Percentiles rank a stretch among this genome's conserved stretches.
Conservation (phyloP, 352 stramenopile genomes). For the Elongisporangium undulatum region DNA sequence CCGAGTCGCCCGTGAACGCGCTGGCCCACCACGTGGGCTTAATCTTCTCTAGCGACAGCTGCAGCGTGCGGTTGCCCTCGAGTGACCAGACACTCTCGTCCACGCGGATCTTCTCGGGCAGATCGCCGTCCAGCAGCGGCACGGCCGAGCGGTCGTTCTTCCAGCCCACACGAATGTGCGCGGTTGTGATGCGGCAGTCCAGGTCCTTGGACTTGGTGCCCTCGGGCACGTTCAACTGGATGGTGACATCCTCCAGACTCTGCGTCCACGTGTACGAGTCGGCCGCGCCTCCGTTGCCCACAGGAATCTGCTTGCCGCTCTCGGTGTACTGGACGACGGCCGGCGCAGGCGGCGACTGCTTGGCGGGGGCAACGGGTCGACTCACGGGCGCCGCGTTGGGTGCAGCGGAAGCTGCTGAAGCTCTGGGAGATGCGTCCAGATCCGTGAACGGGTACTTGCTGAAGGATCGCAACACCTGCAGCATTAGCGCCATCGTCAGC, state of each 20-base stretch:
- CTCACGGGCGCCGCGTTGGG: not conserved
- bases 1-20: slow-evolving; percentile 87
- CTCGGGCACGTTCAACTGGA: slow-evolving; percentile 83
- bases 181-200: slow-evolving; percentile 87
- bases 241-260: slow-evolving; percentile 92
- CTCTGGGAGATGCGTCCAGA: slow-evolving; percentile 24
- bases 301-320: slow-evolving; percentile 80
- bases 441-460: slow-evolving; percentile 58
- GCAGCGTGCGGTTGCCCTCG: slow-evolving; percentile 51
- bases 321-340: slow-evolving; percentile 33
- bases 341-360: slow-evolving; percentile 1
- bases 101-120: slow-evolving; percentile 92
- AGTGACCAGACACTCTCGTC: slow-evolving; percentile 99
- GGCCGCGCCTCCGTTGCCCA: slow-evolving; percentile 86
- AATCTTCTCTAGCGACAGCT: slow-evolving; percentile 95
- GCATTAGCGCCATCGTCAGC: not conserved
- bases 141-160: slow-evolving; percentile 19
- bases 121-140: slow-evolving; percentile 70
- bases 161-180: slow-evolving; percentile 80
- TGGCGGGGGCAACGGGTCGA: not conserved
- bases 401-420: not conserved
- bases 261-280: slow-evolving; percentile 97
- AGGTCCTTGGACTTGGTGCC: slow-evolving; percentile 91
- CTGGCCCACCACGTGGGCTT: slow-evolving; percentile 98
- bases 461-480: slow-evolving; percentile 54